Base-by-base conservation (phyloP, 1,284 basidiomycete species). In the Puccinia hordei region DNA sequence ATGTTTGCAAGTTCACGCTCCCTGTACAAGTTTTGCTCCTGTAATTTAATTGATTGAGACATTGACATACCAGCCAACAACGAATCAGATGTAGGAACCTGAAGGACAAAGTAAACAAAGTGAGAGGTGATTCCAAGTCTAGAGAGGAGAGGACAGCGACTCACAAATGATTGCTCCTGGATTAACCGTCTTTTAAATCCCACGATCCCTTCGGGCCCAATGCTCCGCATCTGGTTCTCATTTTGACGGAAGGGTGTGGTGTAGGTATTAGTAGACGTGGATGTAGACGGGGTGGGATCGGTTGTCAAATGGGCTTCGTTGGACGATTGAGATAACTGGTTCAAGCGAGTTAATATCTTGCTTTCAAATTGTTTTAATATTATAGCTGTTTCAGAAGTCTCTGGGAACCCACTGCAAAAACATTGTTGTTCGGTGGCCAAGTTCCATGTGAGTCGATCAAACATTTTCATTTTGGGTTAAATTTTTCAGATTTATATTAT, bases 21-120 rank as follows among this genome's bases (percentile, higher is more conserved):
- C 27, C 57, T 1, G 24, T n/a, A 27, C 22, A 59, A 24, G 33
- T 59, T 73, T 55, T 73, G 53, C 30, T 73, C 53, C 57, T 73
- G 72, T 46, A 73, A 27, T 73, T 22, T 73, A 30, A 73, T 73
- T 22, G 72, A 57, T 61, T 73, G 72, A 22, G 72, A 73, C 72
- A 73, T 73, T 8, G 72, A 61, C 55, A 73, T 73, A 2, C 72
- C 55, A n/a, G 72, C 49, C 55, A 73, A 59, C 30, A 73, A 61
- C 10, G 55, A 73, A 15, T 57, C 72, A 17, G 72, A 73, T 35
- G 19, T 73, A 59, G 72, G 72, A 13, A 30, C 57, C 13, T 13
- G 8, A 5, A 5, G 9, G 27, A 33, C 12, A 59, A 59, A 49
- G 17, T 9, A 49, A 49, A 49, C 10, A 8, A 49, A 49, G 17